Conservation (phyloP, 768 basidiomycete genomes). For the Suillus subaureus region DNA sequence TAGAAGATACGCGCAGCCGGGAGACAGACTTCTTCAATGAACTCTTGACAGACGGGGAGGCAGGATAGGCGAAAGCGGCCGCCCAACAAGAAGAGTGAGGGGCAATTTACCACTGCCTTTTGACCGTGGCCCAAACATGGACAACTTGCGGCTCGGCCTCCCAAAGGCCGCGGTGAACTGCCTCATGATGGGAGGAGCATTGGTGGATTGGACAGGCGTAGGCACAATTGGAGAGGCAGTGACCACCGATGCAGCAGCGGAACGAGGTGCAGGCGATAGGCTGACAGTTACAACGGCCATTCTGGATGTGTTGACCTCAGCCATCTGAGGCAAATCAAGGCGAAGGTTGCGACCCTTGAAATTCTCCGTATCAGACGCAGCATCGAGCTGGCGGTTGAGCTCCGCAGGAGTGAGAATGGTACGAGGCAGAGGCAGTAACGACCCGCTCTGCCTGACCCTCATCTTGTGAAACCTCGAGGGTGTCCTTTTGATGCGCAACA, state of each 20-base stretch:
- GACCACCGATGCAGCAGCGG: slow-evolving; percentile 4
- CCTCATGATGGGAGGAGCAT: not conserved
- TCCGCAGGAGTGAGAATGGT: slow-evolving; percentile 11
- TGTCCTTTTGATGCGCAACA: slow-evolving; percentile 16
- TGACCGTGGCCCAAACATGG: not conserved
- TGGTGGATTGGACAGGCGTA: not conserved
- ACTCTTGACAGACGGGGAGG: not conserved
- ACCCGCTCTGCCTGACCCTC: slow-evolving; percentile 9
- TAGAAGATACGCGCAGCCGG: slow-evolving; percentile 16
- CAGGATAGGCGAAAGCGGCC: slow-evolving; percentile 2
- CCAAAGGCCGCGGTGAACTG: slow-evolving; percentile 4
- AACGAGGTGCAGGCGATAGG: slow-evolving; percentile 10
- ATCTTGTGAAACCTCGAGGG: slow-evolving; percentile 8
- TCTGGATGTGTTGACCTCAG: not conserved
- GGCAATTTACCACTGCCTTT: slow-evolving; percentile 15
- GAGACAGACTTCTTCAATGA: slow-evolving; percentile 12
- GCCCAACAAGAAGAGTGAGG: slow-evolving; percentile 6
- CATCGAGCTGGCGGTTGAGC: slow-evolving; percentile 17
- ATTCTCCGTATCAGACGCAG: slow-evolving; percentile 14
- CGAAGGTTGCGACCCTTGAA: slow-evolving; percentile 7
- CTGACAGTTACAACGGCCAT: slow-evolving; percentile 7
- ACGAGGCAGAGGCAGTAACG: not conserved
- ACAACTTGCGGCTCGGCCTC: not conserved
- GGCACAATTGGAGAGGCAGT: not conserved
- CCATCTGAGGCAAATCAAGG: slow-evolving; percentile 8